Evolutionary conservation across 306 rosid genomes (phyloP), one percentile per base, ranked within the genome.

Genomic region (Myrica gale): DNA sequence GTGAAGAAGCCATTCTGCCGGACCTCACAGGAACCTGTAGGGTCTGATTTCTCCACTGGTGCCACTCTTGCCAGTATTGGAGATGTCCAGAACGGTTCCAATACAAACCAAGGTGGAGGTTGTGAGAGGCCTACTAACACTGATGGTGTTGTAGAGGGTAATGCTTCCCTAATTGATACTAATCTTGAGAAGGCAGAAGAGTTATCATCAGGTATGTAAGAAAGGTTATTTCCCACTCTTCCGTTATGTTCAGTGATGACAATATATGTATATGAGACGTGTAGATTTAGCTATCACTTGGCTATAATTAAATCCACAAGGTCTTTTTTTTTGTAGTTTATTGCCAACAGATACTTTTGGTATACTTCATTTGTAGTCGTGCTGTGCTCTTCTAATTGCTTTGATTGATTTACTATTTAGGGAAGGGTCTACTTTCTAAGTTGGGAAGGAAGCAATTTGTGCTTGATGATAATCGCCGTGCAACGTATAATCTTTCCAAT

Each of bases 21-120:
- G 75, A 75, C 88, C 37, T 79, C 90, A 51, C 98, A 90, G 90
- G 99, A 96, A 78, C 90, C 96, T 61, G 80, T 90, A 69, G 99
- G 93, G 69, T 96, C 97, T 74, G 98, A 92, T 86, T 92, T 92
- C 79, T 89, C 92, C 70, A 86, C 99, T 1, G 99, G 98, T 56
- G 98, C 97, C 63, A 92, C 99, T 60, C 93, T 89, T 82, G 97
- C 98, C 54, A 86, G 90, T 10, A 57, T 80, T 15, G 93, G 83
- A 55, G 97, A 90, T 71, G 83, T 89, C 54, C 91, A 73, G 69
- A 90, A 88, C 23, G 56, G 78, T 78, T 82, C 92, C 78, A 82
- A 79, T 76, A 87, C 84, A 72, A 82, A 80, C 60, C 92, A 82
- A 69, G 93, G 90, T 51, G 87, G 82, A 68, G 69, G 74, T 69